Evolutionary conservation across 2,329 filamentous ascomycete genomes (phyloP), one percentile per base, ranked within the genome.

Genomic region (Fusarium sp.): DNA sequence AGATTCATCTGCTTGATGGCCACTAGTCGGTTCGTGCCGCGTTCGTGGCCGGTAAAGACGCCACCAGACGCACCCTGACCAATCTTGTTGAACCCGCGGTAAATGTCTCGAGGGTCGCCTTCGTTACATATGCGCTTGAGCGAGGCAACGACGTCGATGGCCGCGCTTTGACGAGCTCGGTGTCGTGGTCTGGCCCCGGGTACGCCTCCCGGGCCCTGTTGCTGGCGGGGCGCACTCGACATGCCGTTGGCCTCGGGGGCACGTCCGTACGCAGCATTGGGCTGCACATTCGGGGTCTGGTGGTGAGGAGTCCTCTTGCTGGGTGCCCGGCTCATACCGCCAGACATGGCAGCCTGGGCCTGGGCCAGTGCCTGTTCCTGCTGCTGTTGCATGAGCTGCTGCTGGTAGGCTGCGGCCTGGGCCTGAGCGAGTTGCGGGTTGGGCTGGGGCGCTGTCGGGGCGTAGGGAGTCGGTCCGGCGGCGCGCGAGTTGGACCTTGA

Each of bases 1-100:
- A 99, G 84, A 73, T 98, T 98, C 96, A 99, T 99, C 85, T 99
- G 96, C 85, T 99, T 99, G 82, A 99, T 98, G 43, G 96, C 96
- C 39, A 99, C 96, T 73, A 97, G 90, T 68, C 92, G 90, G 81
- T 97, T 97, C 40, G 90, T 92, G 60, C 90, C 91, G 70, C 90
- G 87, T 80, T 98, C 94, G 78, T 95, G 94, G 4, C 95, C 96
- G 1, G 94, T 97, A 78, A 91, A 99, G 1, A 99, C 96, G 66
- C 96, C 96, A 73, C 96, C 96, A 9, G 95, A 98, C 39, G 96
- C 96, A 80, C 96, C 96, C 81, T 99, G 96, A 1, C 96, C 96
- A 78, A 99, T 98, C 84, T 98, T 98, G 78, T 90, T 95, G 73
- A 98, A 89, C 61, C 92, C 91, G 60, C 91, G 90, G 82, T 97